Evolutionary conservation across 805 yeast species (phyloP).

Genomic region (Metschnikowia drakensbergensis): DNA sequence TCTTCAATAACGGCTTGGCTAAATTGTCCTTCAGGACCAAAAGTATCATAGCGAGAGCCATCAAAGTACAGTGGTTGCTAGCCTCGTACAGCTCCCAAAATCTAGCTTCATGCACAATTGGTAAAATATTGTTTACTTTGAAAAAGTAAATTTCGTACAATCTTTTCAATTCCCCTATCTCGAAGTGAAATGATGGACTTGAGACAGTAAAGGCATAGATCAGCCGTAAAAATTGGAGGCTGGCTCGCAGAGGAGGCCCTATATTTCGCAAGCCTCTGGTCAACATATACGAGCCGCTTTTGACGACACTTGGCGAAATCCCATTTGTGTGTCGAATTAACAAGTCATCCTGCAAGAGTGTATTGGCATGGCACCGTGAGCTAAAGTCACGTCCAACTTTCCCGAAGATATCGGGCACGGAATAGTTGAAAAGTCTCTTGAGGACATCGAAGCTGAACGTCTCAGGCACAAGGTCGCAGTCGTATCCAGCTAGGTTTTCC

Average conservation of each 20-base stretch:
- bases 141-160: constrained; percentile 28
- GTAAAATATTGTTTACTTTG: constrained; percentile 32
- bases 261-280: background rate
- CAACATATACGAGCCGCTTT: background rate
- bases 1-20: constrained; percentile 24
- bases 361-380: background rate
- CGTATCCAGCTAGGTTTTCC: background rate
- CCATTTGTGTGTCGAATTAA: background rate
- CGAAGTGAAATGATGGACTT: constrained; percentile 22
- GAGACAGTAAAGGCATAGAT: constrained; percentile 39
- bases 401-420: constrained; percentile 8
- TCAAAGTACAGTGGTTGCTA: constrained; percentile 19
- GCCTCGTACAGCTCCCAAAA: constrained; percentile 28
- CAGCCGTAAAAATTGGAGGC: constrained; percentile 26
- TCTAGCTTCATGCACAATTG: constrained; percentile 25
- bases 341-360: background rate
- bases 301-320: background rate
- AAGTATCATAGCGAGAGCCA: constrained; percentile 27
- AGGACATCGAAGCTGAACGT: constrained; percentile 2
- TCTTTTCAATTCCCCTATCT: constrained; percentile 17
- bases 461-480: background rate
- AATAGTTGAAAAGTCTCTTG: constrained; percentile 24
- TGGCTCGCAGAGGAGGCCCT: constrained; percentile 2
- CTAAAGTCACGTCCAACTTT: background rate
- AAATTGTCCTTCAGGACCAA: constrained; percentile 26